These are phyloP conservation scores for Crucibulum parvulum DNA, from an alignment of 1,284 basidiomycete genomes.

Conservation along the genomic window DNA sequence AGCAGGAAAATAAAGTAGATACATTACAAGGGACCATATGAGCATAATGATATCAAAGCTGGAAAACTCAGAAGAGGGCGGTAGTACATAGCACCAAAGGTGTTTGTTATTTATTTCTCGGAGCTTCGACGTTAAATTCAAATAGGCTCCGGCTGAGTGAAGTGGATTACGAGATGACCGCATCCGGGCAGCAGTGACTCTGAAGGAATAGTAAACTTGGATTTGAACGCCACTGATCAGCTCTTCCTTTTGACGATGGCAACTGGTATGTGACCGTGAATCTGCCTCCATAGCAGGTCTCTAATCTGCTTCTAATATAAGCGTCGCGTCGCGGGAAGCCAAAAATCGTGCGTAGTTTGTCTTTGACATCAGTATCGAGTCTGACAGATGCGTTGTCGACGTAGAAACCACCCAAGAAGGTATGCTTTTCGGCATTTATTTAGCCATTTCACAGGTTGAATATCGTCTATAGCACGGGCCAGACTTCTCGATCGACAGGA, in stretches of 20 bases:
- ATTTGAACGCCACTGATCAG: neutral
- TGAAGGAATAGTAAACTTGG: neutral
- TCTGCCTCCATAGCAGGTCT: neutral
- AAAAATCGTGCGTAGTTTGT: slow-evolving; percentile 54
- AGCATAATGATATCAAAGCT: too few species aligned
- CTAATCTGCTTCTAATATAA: slow-evolving; percentile 12
- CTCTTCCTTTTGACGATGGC: slow-evolving; percentile 33
- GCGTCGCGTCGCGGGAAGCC: slow-evolving; percentile 50
- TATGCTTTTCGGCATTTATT: neutral
- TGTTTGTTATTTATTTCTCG: too few species aligned
- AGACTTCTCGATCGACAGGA: slow-evolving; percentile 72
- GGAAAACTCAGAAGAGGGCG: too few species aligned
- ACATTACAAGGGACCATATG: too few species aligned
- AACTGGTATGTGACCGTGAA: slow-evolving; percentile 39
- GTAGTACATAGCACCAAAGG: too few species aligned
- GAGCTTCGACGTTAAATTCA: too few species aligned
- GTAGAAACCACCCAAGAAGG: slow-evolving; percentile 51
- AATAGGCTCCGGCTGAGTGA: too few species aligned
- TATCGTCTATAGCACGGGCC: slow-evolving; percentile 61
- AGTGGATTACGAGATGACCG: too few species aligned
- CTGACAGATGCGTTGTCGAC: neutral
- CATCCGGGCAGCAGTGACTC: too few species aligned
- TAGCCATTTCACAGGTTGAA: neutral
- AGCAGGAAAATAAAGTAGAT: too few species aligned
- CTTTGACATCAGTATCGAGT: slow-evolving; percentile 7